A percentile compares a stretch with the other conserved stretches of the same genome.
phyloP scores from a whole-genome alignment of 2,329 filamentous ascomycete genomes.

The Fusarium nelsonii region DNA sequence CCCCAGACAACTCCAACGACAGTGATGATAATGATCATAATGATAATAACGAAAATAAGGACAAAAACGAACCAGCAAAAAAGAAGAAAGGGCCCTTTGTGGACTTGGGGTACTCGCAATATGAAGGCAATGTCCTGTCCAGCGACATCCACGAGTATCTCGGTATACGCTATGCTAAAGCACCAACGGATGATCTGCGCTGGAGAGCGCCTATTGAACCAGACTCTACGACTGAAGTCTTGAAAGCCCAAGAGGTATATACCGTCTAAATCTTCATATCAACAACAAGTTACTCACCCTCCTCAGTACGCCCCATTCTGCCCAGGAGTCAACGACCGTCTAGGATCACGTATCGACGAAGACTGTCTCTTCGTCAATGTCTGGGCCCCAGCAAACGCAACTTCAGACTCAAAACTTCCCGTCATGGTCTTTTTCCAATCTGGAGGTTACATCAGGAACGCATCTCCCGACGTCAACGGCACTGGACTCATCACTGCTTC shows the following conservation, averaged over 20 bases:
- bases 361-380: slow-evolving; percentile 64
- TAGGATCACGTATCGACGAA: slow-evolving; percentile 48
- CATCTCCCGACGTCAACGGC: slow-evolving; percentile 67
- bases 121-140: slow-evolving; percentile 55
- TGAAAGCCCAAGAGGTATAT: slow-evolving; percentile 54
- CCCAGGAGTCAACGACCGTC: slow-evolving; percentile 52
- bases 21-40: slow-evolving; percentile 9
- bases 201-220: slow-evolving; percentile 64
- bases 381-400: slow-evolving; percentile 57
- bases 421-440: slow-evolving; percentile 60
- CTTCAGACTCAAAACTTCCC: slow-evolving; percentile 50
- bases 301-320: slow-evolving; percentile 61
- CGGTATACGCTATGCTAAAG: slow-evolving; percentile 64
- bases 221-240: slow-evolving; percentile 47
- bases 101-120: slow-evolving; percentile 61
- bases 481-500: slow-evolving; percentile 60
- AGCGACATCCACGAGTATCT: slow-evolving; percentile 60
- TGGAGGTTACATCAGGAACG: slow-evolving; percentile 61
- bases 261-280: too few relatives aligned
- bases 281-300: neutral
- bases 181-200: slow-evolving; percentile 63
- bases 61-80: neutral
- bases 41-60: neutral
- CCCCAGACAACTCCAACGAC: neutral
- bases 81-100: slow-evolving; percentile 37